phyloP scores from a whole-genome alignment of 345 rosid genomes.

The Euphorbia lathyris region DNA sequence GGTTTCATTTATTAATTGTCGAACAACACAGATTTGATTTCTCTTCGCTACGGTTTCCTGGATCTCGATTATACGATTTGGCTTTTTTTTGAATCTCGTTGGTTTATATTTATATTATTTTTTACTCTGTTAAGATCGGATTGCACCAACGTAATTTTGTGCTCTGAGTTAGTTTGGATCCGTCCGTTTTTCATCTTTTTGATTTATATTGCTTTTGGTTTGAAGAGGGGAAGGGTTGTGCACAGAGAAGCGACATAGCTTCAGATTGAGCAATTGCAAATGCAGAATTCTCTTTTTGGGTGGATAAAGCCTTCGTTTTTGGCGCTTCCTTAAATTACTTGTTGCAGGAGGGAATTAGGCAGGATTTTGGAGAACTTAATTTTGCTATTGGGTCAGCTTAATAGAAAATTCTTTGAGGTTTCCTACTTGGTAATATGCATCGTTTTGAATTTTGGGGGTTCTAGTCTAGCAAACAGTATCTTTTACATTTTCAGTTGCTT shows the following conservation, averaged over 20 bases:
- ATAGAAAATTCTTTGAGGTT: background rate
- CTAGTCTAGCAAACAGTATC: background rate
- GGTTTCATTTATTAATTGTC: background rate
- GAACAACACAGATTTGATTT: background rate
- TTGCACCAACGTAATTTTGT: background rate
- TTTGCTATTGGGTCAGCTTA: background rate
- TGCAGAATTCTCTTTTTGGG: background rate
- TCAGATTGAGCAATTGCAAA: background rate
- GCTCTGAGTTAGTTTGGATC: background rate
- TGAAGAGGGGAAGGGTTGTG: background rate
- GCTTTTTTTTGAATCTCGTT: background rate
- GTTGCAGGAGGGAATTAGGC: background rate
- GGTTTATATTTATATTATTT: background rate
- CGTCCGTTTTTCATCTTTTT: background rate
- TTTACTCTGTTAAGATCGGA: background rate
- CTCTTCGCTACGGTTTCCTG: background rate
- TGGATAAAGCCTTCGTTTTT: background rate
- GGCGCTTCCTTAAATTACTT: background rate
- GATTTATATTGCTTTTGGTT: background rate
- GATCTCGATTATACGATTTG: background rate
- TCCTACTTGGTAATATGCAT: background rate
- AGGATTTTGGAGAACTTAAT: background rate
- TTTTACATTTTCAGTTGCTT: background rate
- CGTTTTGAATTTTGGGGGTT: background rate
- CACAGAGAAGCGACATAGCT: background rate